phyloP scores from a whole-genome alignment of 2,329 filamentous ascomycete genomes.

The Alternaria sp. region DNA sequence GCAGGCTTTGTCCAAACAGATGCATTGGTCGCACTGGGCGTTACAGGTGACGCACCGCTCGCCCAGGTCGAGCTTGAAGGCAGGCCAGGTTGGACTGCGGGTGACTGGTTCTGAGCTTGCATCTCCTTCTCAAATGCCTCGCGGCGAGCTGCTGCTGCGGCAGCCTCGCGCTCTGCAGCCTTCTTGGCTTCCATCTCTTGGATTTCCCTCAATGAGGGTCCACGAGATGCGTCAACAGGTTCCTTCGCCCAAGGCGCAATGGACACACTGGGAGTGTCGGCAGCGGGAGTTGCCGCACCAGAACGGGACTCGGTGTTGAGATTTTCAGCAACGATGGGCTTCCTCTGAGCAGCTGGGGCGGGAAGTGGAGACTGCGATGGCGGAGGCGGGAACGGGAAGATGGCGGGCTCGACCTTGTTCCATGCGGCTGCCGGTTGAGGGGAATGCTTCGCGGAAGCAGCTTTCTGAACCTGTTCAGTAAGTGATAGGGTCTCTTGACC shows the following conservation, averaged over 20 bases:
- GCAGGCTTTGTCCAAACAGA: slow-evolving; percentile 69
- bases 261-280: slow-evolving; percentile 70
- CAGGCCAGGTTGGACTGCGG: slow-evolving; percentile 73
- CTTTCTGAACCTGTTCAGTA: slow-evolving; percentile 84
- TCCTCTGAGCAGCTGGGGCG: slow-evolving; percentile 86
- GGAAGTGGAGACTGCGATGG: slow-evolving; percentile 82
- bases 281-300: slow-evolving; percentile 76
- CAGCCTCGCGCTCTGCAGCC: slow-evolving; percentile 85
- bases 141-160: slow-evolving; percentile 77
- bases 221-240: slow-evolving; percentile 72
- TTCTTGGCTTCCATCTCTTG: slow-evolving; percentile 94
- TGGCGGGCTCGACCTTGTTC: slow-evolving; percentile 71
- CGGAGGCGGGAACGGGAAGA: slow-evolving; percentile 78
- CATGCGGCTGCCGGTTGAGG: slow-evolving; percentile 62
- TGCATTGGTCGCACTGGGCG: slow-evolving; percentile 55
- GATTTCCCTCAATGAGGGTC: slow-evolving; percentile 93
- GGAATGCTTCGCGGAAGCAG: slow-evolving; percentile 66
- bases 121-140: slow-evolving; percentile 81
- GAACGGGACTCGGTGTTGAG: slow-evolving; percentile 71
- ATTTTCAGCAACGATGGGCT: slow-evolving; percentile 82
- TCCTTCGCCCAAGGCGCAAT: slow-evolving; percentile 97
- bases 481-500: slow-evolving; percentile 68
- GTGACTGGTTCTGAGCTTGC: slow-evolving; percentile 65
- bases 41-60: slow-evolving; percentile 71
- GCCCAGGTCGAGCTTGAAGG: slow-evolving; percentile 92